Percentiles rank a stretch among this genome's conserved stretches.
Evolutionary conservation across 2,329 filamentous ascomycete genomes (phyloP).

Genomic region (Fusarium algeriense): DNA sequence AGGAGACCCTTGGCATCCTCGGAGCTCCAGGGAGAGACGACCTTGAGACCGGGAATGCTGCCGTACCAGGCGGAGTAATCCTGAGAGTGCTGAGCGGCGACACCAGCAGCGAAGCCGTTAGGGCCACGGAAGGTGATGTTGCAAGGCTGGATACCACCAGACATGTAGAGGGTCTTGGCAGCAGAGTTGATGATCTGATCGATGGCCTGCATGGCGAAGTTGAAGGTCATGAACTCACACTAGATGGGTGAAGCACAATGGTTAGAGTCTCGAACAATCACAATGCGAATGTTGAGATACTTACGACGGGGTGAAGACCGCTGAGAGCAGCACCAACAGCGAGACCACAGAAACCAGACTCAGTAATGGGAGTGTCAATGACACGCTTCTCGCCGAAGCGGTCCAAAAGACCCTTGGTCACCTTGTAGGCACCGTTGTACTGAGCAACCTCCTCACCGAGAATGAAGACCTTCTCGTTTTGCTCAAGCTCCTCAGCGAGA

Average conservation of each 20-base stretch:
- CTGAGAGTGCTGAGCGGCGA: conserved; percentile 97
- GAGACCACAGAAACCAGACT: conserved; percentile 94
- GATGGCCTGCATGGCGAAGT: conserved; percentile 99
- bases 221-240: conserved; percentile 99
- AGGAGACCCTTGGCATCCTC: conserved; percentile 98
- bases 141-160: conserved; percentile 98
- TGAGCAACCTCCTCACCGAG: conserved; percentile 98
- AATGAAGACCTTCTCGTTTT: conserved; percentile 94
- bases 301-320: conserved; percentile 91
- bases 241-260: conserved; percentile 51
- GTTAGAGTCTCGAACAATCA: conserved; percentile 25
- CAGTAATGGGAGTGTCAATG: conserved; percentile 98
- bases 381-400: conserved; percentile 97
- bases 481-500: conserved; percentile 95
- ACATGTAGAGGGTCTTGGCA: conserved; percentile 99
- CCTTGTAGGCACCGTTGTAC: conserved; percentile 99
- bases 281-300: conserved; percentile 53
- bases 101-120: conserved; percentile 97
- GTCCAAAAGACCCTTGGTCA: conserved; percentile 97
- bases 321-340: conserved; percentile 95
- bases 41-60: conserved; percentile 96
- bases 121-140: conserved; percentile 99
- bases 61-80: conserved; percentile 99
- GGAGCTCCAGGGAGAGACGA: conserved; percentile 94
- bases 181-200: conserved; percentile 99